Evolutionary conservation across 1,139 yeast species (phyloP), one percentile per base, ranked within the genome.

Genomic region (Petasospora fabianii): DNA sequence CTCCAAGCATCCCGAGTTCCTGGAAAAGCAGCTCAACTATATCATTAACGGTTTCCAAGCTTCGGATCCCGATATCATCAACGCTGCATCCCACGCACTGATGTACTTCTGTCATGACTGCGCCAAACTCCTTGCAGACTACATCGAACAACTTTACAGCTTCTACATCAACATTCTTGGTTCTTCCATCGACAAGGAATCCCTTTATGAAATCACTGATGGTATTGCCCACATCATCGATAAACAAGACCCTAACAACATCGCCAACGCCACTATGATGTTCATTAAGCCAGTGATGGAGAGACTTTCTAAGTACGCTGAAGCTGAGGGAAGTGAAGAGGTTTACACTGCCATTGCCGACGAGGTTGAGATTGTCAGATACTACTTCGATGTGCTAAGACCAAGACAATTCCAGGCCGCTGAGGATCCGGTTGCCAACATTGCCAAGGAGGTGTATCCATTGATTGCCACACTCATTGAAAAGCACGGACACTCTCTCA

Each of bases 31-130:
- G 60, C 71, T 94, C 44, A 81, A 83, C 50, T 92, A 88, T 58
- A 87, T 94, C 48, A 84, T 83, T 39, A 73, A 71, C 46, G 96
- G 97, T 0, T 86, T 92, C 54, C 75, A 75, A 43, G 53, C 51
- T 2, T 50, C 60, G 13, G 47, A 56, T 34, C 58, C 65, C 19
- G 86, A 84, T 24, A 83, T 86, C 27, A 69, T 82, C 24, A 75
- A 81, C 36, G 97, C 98, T 0, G 88, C 97, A 0, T 84, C 97
- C 0, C 92, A 86, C 61, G 95, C 99, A 0, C 71, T 94, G 54
- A 87, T 87, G 90, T 90, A 80, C 57, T 86, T 94, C 56, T 90
- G 97, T 65, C 85, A 85, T 55, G 98, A 94, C 61, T 94, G 98
- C 56, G 75, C 95, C 0, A 56, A 64, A 13, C 67, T 80, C 15